Percentiles rank a stretch among this genome's conserved stretches.
phyloP scores from a whole-genome alignment of 2,329 filamentous ascomycete species.

The Aureobasidium sp. region DNA sequence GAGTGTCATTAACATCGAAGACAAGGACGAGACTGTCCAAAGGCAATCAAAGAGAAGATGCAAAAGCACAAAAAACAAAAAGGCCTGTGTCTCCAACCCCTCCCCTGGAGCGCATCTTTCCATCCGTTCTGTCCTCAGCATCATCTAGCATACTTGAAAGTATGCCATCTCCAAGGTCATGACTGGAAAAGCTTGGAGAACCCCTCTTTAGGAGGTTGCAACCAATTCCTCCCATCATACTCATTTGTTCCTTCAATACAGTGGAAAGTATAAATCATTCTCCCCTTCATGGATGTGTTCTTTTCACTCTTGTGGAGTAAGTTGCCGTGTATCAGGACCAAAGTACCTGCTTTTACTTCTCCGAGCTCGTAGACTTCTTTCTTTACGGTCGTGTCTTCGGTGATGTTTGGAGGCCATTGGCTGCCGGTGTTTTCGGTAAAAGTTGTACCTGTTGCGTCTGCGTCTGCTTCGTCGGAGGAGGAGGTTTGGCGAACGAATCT shows the following conservation, averaged over 20 bases:
- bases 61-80: no score
- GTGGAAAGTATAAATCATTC: constrained; percentile 98
- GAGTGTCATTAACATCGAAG: no score
- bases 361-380: constrained; percentile 76
- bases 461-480: constrained; percentile 38
- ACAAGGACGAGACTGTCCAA: no score
- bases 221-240: constrained; percentile 93
- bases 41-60: no score
- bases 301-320: constrained; percentile 96
- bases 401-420: constrained; percentile 50
- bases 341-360: constrained; percentile 89
- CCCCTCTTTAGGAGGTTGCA: constrained; percentile 83
- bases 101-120: no score
- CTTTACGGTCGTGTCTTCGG: constrained; percentile 42
- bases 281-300: constrained; percentile 86
- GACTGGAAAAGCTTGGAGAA: constrained; percentile 56
- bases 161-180: not conserved
- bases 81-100: no score
- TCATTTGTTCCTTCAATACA: constrained; percentile 84
- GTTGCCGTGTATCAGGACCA: constrained; percentile 97
- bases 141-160: no score
- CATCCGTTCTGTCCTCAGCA: no score
- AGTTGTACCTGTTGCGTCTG: constrained; percentile 59
- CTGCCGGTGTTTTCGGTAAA: constrained; percentile 71
- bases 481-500: constrained; percentile 72